A percentile compares a stretch with the other conserved stretches of the same genome.
Conservation (phyloP, 1,139 yeast species). For the Yamadazyma kanchanaburiensis region DNA sequence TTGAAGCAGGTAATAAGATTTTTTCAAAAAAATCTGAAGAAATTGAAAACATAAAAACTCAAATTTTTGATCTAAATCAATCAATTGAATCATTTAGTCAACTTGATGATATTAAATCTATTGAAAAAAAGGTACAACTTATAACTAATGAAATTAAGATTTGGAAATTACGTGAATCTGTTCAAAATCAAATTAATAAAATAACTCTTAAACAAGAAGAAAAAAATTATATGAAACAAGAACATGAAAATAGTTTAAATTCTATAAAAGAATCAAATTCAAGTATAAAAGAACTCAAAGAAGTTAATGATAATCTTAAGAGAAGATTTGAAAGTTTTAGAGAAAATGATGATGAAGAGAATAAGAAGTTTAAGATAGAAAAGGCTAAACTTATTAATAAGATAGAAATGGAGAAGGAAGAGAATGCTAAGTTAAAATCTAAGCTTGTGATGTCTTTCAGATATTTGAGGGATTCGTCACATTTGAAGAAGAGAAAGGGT, state of each 20-base stretch:
- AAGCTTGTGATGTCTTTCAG: conserved; percentile 34
- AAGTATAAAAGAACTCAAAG: conserved; percentile 33
- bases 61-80: conserved; percentile 17
- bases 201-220: conserved; percentile 46
- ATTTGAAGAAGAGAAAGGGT: conserved; percentile 43
- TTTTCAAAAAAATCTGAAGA: conserved; percentile 33
- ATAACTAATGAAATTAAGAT: conserved; percentile 31
- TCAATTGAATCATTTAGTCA: conserved; percentile 18
- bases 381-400: conserved; percentile 21
- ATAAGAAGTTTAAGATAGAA: conserved; percentile 19
- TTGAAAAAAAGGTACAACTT: conserved; percentile 12
- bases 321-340: conserved; percentile 26
- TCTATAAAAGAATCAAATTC: conserved; percentile 52
- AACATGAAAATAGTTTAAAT: conserved; percentile 56
- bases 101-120: conserved; percentile 15
- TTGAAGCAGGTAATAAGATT: conserved; percentile 40
- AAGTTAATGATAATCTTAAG: conserved; percentile 14
- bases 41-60: conserved; percentile 20
- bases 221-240: conserved; percentile 61
- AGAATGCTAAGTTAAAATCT: conserved; percentile 22
- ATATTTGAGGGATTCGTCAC: conserved; percentile 39
- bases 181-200: conserved; percentile 33
- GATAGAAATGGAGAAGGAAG: conserved; percentile 20
- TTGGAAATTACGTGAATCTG: conserved; percentile 38
- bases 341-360: conserved; percentile 23